Conservation (phyloP, 2,329 filamentous ascomycete species). For the Talaromyces rugulosus region DNA sequence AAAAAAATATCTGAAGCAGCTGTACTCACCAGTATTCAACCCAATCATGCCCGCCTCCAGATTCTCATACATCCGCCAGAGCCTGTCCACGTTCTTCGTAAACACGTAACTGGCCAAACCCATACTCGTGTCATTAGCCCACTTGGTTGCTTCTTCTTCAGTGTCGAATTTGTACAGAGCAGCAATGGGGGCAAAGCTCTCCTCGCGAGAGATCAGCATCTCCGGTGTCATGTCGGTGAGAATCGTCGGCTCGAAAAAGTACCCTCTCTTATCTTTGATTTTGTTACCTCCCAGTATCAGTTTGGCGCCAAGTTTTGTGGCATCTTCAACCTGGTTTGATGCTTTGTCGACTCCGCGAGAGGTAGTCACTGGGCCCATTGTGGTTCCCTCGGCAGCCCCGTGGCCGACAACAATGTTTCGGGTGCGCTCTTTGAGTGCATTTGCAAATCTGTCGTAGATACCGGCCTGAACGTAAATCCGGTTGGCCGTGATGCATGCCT, state of each 20-base stretch:
- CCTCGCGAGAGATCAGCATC: constrained; percentile 57
- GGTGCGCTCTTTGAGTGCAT: constrained; percentile 51
- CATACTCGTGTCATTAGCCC: constrained; percentile 61
- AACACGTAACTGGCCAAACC: constrained; percentile 65
- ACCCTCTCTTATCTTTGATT: constrained; percentile 52
- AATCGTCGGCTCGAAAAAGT: constrained; percentile 68
- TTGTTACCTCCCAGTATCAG: constrained; percentile 57
- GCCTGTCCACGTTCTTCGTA: constrained; percentile 63
- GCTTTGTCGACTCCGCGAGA: constrained; percentile 55
- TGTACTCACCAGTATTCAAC: constrained; percentile 52
- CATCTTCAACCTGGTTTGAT: constrained; percentile 59
- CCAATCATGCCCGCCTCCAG: constrained; percentile 68
- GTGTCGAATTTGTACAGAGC: constrained; percentile 63
- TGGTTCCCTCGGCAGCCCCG: constrained; percentile 51
- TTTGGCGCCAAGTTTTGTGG: constrained; percentile 58
- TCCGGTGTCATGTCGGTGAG: constrained; percentile 55
- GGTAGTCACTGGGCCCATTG: constrained; percentile 59
- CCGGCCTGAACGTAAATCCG: constrained; percentile 42
- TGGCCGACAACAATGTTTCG: constrained; percentile 56
- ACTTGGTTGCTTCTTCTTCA: constrained; percentile 59
- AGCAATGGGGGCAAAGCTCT: constrained; percentile 62
- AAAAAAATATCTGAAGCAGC: not conserved
- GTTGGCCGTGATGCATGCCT: constrained; percentile 45
- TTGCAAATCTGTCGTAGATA: constrained; percentile 50
- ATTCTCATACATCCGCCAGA: constrained; percentile 63